These are phyloP conservation scores for Bipolaris victoriae DNA, from an alignment of 2,329 filamentous ascomycete genomes.

Conservation along the genomic window DNA sequence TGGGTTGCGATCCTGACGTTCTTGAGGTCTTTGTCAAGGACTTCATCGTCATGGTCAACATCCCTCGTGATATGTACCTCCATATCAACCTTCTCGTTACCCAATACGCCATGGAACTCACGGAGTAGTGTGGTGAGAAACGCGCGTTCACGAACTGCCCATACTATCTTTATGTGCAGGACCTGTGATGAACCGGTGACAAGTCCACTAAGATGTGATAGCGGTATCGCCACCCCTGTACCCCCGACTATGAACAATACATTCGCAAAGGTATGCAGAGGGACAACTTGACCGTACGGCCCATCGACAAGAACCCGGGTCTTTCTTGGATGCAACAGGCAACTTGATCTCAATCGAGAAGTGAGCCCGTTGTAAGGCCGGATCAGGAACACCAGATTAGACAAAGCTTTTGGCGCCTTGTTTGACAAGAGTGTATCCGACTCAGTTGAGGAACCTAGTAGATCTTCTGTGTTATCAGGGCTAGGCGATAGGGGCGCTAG, in stretches of 20 bases:
- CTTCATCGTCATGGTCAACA: slow-evolving; percentile 31
- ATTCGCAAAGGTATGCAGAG: slow-evolving; percentile 51
- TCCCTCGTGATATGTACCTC: slow-evolving; percentile 38
- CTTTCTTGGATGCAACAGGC: slow-evolving; percentile 28
- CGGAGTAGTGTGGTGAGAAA: slow-evolving; percentile 35
- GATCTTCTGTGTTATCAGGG: slow-evolving; percentile 12
- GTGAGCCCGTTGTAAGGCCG: slow-evolving; percentile 61
- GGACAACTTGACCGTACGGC: slow-evolving; percentile 55
- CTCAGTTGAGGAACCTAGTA: slow-evolving; percentile 28
- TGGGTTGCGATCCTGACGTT: slow-evolving; percentile 39
- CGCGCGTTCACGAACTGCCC: slow-evolving; percentile 42
- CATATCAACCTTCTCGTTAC: slow-evolving; percentile 34
- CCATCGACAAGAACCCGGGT: slow-evolving; percentile 57
- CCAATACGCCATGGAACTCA: slow-evolving; percentile 29
- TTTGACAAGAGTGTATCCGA: slow-evolving; percentile 39
- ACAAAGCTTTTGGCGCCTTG: not conserved
- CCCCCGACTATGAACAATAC: slow-evolving; percentile 48
- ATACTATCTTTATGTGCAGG: slow-evolving; percentile 37
- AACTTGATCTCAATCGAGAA: slow-evolving; percentile 46
- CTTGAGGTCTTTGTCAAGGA: slow-evolving; percentile 22
- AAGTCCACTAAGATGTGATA: slow-evolving; percentile 38
- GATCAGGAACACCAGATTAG: slow-evolving; percentile 55
- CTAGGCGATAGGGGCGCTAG: slow-evolving; percentile 20
- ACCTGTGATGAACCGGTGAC: slow-evolving; percentile 22
- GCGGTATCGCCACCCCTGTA: slow-evolving; percentile 43